Conservation (phyloP, 345 rosid genomes). For the Lagerstroemia speciosa region DNA sequence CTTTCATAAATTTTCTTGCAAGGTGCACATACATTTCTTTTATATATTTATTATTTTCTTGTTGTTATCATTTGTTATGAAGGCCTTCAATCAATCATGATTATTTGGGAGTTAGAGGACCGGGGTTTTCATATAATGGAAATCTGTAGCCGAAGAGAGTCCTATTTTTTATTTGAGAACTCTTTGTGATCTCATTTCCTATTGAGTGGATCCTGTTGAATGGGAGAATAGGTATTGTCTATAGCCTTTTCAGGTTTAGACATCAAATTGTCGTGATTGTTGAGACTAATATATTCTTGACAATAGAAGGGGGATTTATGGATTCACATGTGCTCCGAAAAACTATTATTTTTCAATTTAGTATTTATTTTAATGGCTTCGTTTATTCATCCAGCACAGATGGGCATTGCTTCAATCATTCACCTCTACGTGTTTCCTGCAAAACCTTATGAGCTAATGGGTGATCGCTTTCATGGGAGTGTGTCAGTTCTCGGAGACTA, state of each 20-base stretch:
- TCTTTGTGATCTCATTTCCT: not conserved
- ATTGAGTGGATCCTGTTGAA: not conserved
- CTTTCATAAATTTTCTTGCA: not conserved
- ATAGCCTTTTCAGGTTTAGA: not conserved
- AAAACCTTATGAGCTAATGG: constrained; percentile 81
- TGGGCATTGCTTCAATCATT: constrained; percentile 95
- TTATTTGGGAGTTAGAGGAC: no score
- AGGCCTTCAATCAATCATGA: no score
- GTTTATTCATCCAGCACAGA: constrained; percentile 71
- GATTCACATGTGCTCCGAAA: not conserved
- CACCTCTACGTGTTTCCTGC: constrained; percentile 95
- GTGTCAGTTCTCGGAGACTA: constrained; percentile 94
- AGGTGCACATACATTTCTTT: not conserved
- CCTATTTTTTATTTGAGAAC: not conserved
- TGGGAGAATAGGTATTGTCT: not conserved
- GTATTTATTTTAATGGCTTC: constrained; percentile 22
- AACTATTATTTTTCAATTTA: not conserved
- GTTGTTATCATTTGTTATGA: not conserved
- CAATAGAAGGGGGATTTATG: not conserved
- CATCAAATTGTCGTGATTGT: not conserved
- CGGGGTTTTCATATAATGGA: no score
- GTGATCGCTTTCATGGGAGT: constrained; percentile 68
- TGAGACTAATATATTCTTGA: not conserved
- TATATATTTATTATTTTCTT: constrained; percentile 5
- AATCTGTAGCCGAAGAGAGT: not conserved